These are phyloP conservation scores for Aureobasidium sp. DNA, from an alignment of 2,329 filamentous ascomycete species.

Conservation along the genomic window DNA sequence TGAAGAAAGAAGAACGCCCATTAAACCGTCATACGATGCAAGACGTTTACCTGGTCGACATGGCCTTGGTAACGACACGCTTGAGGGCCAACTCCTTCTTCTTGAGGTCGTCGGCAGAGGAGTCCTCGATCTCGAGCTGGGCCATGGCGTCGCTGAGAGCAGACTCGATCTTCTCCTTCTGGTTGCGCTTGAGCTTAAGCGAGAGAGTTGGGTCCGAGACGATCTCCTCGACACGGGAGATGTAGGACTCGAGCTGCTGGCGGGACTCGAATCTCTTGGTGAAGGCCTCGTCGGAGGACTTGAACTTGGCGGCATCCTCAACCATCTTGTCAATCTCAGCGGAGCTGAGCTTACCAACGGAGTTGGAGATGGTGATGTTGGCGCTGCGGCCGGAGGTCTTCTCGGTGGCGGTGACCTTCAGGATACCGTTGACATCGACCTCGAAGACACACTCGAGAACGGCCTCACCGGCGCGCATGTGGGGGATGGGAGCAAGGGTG, in stretches of 20 bases:
- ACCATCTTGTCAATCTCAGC: slow-evolving; percentile 98
- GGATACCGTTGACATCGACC: slow-evolving; percentile 99
- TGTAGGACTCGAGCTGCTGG: slow-evolving; percentile 99
- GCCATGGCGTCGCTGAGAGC: slow-evolving; percentile 96
- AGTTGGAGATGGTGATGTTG: slow-evolving; percentile 99
- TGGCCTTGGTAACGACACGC: slow-evolving; percentile 86
- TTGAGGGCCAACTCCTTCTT: slow-evolving; percentile 99
- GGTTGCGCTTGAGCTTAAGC: slow-evolving; percentile 95
- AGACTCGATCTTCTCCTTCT: slow-evolving; percentile 99
- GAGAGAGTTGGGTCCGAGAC: slow-evolving; percentile 93
- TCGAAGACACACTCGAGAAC: slow-evolving; percentile 98
- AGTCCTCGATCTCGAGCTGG: slow-evolving; percentile 92
- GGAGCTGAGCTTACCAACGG: slow-evolving; percentile 93
- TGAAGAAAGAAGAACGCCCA: slow-evolving; percentile 19
- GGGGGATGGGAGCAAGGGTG: slow-evolving; percentile 48
- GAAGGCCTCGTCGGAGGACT: slow-evolving; percentile 95
- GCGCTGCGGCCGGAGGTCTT: slow-evolving; percentile 96
- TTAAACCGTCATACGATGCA: slow-evolving; percentile 18
- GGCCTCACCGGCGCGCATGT: slow-evolving; percentile 88
- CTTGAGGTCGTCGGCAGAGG: slow-evolving; percentile 88
- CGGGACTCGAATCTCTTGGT: slow-evolving; percentile 99
- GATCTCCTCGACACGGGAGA: slow-evolving; percentile 97
- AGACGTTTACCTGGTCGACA: slow-evolving; percentile 30
- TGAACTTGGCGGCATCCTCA: slow-evolving; percentile 90
- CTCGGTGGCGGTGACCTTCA: slow-evolving; percentile 98